phyloP scores from a whole-genome alignment of 768 basidiomycete species.

The Lentinula boryana region DNA sequence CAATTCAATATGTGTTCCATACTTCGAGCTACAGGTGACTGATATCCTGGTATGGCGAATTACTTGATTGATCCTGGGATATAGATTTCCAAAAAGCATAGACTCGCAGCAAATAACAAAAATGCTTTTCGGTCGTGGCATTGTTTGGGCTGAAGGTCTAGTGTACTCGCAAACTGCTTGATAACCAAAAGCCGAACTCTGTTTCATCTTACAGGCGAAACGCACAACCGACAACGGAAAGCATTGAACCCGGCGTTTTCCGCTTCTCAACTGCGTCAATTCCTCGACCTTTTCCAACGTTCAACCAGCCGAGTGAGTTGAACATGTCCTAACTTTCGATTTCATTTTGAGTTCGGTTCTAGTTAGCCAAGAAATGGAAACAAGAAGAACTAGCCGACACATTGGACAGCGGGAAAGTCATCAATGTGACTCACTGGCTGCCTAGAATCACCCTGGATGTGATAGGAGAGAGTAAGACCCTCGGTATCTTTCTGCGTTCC shows the following conservation, averaged over 20 bases:
- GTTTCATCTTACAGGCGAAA: constrained; percentile 3
- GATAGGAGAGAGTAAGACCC: constrained; percentile 24
- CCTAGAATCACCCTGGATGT: constrained; percentile 26
- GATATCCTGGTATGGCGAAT: neutral
- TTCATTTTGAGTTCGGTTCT: constrained; percentile 10
- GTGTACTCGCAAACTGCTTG: neutral
- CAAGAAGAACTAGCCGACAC: neutral
- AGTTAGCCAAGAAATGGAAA: constrained; percentile 13
- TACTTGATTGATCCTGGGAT: constrained; percentile 10
- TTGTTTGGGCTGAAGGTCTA: constrained; percentile 21
- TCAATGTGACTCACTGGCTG: constrained; percentile 20
- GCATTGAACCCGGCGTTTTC: constrained; percentile 28
- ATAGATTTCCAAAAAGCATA: constrained; percentile 18
- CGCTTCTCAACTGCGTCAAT: constrained; percentile 15
- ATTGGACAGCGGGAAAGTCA: neutral
- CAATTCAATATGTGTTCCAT: constrained; percentile 21
- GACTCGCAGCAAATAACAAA: constrained; percentile 11
- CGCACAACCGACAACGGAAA: constrained; percentile 24
- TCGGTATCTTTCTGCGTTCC: neutral
- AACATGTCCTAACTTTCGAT: neutral
- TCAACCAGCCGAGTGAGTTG: constrained; percentile 13
- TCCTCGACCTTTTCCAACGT: constrained; percentile 20
- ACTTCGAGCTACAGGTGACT: constrained; percentile 4
- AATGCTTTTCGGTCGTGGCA: constrained; percentile 16
- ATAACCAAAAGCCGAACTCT: too few relatives aligned